Conservation (phyloP, 2,329 filamentous ascomycete species). For the Zalaria sp. region DNA sequence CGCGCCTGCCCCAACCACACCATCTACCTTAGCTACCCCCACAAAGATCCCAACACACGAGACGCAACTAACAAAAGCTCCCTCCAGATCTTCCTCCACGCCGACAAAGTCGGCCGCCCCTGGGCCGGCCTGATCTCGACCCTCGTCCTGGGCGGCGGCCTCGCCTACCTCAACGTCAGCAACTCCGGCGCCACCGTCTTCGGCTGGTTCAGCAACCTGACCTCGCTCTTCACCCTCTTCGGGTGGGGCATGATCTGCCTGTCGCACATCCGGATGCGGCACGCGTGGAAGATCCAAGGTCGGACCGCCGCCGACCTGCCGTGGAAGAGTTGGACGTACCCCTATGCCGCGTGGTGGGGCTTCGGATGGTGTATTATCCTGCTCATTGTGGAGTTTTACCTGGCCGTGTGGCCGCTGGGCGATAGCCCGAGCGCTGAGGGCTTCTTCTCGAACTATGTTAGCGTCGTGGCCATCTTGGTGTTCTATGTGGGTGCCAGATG, state of each 20-base stretch:
- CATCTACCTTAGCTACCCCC: background rate
- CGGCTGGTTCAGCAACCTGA: conserved; percentile 47
- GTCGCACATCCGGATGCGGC: conserved; percentile 57
- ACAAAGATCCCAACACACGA: no score
- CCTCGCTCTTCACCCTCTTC: conserved; percentile 55
- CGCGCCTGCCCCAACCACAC: background rate
- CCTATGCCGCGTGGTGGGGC: conserved; percentile 29
- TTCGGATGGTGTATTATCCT: conserved; percentile 30
- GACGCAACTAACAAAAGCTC: no score
- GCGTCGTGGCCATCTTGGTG: conserved; percentile 27
- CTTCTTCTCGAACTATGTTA: conserved; percentile 36
- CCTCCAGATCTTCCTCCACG: conserved; percentile 11
- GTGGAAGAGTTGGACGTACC: conserved; percentile 29
- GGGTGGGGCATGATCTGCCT: conserved; percentile 59
- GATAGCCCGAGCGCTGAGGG: conserved; percentile 18
- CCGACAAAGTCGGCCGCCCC: conserved; percentile 23
- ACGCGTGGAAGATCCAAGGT: conserved; percentile 46
- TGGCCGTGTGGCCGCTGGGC: conserved; percentile 30
- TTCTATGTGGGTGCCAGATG: conserved; percentile 27
- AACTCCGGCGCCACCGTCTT: conserved; percentile 23
- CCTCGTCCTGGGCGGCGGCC: conserved; percentile 19
- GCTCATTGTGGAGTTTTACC: conserved; percentile 34
- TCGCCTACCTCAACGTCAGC: conserved; percentile 23
- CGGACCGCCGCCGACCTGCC: conserved; percentile 37
- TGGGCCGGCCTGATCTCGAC: conserved; percentile 17